phyloP scores from a whole-genome alignment of 148 eudicot species.

The Amaranthus hypochondriacus region DNA sequence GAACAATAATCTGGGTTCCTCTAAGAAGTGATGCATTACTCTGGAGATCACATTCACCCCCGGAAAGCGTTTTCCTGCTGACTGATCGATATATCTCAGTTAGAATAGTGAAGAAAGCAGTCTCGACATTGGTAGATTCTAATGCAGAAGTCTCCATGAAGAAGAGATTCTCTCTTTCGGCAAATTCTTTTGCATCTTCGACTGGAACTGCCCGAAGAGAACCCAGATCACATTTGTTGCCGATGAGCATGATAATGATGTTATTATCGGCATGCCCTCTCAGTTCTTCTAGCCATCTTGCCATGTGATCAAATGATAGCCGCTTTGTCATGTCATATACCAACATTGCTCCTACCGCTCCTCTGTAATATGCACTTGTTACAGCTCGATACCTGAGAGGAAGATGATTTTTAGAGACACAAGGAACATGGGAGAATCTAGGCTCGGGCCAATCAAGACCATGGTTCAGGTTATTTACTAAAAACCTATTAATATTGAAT shows the following conservation, averaged over 20 bases:
- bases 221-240: conserved; percentile 35
- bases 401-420: background rate
- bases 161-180: conserved; percentile 37
- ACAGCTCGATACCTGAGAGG: conserved; percentile 36
- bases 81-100: conserved; percentile 37
- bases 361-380: conserved; percentile 47
- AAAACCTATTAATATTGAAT: no score
- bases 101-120: conserved; percentile 32
- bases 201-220: conserved; percentile 33
- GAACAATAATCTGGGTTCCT: conserved; percentile 33
- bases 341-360: conserved; percentile 43
- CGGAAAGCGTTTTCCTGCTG: conserved; percentile 34
- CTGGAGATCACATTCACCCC: conserved; percentile 23
- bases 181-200: conserved; percentile 43
- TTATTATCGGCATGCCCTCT: conserved; percentile 37
- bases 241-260: conserved; percentile 33
- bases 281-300: conserved; percentile 38
- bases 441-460: no score
- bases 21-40: conserved; percentile 27
- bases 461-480: no score
- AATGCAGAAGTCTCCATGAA: conserved; percentile 41
- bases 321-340: conserved; percentile 43
- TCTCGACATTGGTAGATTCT: conserved; percentile 36
- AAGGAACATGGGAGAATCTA: background rate
- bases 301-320: conserved; percentile 38